These are phyloP conservation scores for Taxawa tesnikishii DNA, from an alignment of 2,329 filamentous ascomycete species.

Conservation along the genomic window DNA sequence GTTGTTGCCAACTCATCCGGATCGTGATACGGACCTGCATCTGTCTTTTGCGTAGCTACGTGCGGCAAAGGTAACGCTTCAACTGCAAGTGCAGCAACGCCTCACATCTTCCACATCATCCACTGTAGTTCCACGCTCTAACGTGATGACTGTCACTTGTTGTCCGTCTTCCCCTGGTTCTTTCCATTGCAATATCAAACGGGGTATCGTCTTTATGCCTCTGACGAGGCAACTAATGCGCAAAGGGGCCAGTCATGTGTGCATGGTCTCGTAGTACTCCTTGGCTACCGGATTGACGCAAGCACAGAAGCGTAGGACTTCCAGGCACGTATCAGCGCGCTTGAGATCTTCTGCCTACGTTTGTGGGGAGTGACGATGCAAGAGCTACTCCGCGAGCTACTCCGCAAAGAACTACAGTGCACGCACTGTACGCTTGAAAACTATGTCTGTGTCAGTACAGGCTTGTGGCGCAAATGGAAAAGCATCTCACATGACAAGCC, in stretches of 20 bases:
- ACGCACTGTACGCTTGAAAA: slow-evolving; percentile 6
- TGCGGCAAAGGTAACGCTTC: no score
- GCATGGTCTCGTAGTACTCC: not conserved
- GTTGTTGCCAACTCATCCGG: no score
- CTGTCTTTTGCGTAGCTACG: no score
- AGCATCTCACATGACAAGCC: slow-evolving; percentile 6
- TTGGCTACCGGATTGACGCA: slow-evolving; percentile 1
- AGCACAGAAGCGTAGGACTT: slow-evolving; percentile 1
- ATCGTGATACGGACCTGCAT: no score
- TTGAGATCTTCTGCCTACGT: not conserved
- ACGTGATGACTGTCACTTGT: not conserved
- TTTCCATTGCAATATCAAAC: no score
- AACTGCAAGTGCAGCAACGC: no score
- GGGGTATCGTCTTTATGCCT: no score
- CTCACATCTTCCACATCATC: no score
- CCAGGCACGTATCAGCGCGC: slow-evolving; percentile 1
- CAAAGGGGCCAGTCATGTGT: no score
- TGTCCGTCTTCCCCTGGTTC: not conserved
- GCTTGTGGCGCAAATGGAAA: not conserved
- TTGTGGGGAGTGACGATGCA: not conserved
- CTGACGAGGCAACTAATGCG: no score
- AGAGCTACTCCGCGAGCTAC: slow-evolving; percentile 1
- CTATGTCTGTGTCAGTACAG: not conserved
- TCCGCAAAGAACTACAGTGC: slow-evolving; percentile 1
- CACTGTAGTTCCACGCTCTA: no score